Evolutionary conservation across 768 basidiomycete species (phyloP), one percentile per base, ranked within the genome.

Genomic region (Dictyophora rubrovolvata): DNA sequence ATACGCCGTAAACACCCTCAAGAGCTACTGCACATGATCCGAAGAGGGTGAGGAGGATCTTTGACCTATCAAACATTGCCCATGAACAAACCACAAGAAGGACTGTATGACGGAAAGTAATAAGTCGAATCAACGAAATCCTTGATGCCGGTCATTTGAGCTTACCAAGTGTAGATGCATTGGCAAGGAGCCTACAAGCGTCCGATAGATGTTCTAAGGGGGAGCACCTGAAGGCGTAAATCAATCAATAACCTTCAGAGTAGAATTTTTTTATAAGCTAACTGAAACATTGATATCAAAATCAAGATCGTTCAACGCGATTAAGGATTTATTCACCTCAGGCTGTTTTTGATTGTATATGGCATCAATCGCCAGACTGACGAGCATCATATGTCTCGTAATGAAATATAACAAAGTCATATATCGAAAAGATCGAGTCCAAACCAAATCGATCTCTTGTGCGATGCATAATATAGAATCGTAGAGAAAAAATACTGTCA

Each of bases 31-130:
- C 55, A 33, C 22, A 48, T 22, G 22, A 56, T 11, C 55, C 55
- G 22, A 46, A 56, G 18, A 56, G 14, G 5, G 55, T 48, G 7
- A 56, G 55, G n/a, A 56, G 49, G 12, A 56, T 18, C 20, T 33
- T 7, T 5, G 55, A 56, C 23, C 55, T 14, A 23, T 56, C 55
- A 46, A 56, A 56, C 55, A 56, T 56, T 12, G 55, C 55, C 55
- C 55, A 56, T 12, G 55, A 56, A 23, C 55, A 56, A 33, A 56
- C 55, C 9, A 56, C 55, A 22, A 56, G 28, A 21, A 56, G 55
- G 17, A 56, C 55, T 56, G 21, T n/a, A 48, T 10, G 2, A 42
- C n/a, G 28, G 28, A 7, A 28, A 28, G 28, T 28, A 28, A 3
- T 28, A 28, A 7, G 7, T 7, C 7, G 28, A 28, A 28, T 28